A percentile compares a stretch with the other conserved stretches of the same genome.
These are phyloP conservation scores for Rhododendron kiyosumense DNA, from an alignment of 148 eudicot species.

Conservation along the genomic window DNA sequence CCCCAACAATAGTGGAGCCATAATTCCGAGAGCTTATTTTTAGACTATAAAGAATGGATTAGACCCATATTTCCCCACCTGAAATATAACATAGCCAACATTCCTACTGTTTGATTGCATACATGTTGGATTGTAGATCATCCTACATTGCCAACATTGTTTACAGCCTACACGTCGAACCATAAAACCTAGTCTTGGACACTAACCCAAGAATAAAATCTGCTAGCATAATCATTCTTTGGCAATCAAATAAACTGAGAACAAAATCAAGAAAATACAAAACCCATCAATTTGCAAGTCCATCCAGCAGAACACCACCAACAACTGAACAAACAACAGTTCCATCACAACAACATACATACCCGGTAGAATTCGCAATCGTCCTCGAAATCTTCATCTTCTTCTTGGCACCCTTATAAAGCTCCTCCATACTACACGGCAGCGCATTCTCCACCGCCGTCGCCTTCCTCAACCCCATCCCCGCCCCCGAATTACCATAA, in stretches of 20 bases:
- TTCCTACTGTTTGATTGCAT: too few relatives aligned
- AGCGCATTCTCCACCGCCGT: conserved; percentile 65
- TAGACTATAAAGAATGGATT: background rate
- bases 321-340: background rate
- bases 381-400: conserved; percentile 91
- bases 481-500: background rate
- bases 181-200: background rate
- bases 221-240: background rate
- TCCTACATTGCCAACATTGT: background rate
- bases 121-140: too few relatives aligned
- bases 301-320: background rate
- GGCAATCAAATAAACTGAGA: background rate
- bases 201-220: background rate
- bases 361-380: conserved; percentile 59
- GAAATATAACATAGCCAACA: too few relatives aligned
- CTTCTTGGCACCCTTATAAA: conserved; percentile 72
- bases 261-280: background rate
- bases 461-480: conserved; percentile 42
- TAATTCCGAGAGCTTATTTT: background rate
- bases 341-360: conserved; percentile 4
- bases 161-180: background rate
- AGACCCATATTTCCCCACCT: too few relatives aligned
- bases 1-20: background rate
- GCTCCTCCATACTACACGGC: conserved; percentile 79
- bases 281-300: background rate